A percentile compares a stretch with the other conserved stretches of the same genome.
Conservation (phyloP, 73 alveolate genomes). For the Blepharisma stoltei region DNA sequence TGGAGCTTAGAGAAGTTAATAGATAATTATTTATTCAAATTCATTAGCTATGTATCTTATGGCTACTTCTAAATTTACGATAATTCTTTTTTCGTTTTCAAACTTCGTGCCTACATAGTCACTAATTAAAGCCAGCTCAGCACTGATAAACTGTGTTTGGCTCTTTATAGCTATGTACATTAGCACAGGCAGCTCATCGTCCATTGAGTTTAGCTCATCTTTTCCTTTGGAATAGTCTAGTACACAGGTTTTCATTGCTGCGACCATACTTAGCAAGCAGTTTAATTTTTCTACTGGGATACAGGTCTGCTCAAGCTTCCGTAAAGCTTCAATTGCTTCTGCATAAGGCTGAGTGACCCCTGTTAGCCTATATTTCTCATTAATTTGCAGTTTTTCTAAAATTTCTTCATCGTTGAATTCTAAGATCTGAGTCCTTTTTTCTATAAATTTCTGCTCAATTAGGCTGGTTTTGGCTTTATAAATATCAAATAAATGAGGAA, state of each 20-base stretch:
- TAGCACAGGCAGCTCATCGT: neutral
- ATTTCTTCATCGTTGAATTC: neutral
- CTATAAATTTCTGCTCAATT: neutral
- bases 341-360: neutral
- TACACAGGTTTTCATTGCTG: constrained; percentile 19
- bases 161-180: neutral
- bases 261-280: constrained; percentile 7
- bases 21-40: neutral
- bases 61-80: neutral
- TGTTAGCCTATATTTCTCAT: neutral
- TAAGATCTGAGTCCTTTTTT: neutral
- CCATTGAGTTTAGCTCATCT: neutral
- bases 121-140: neutral
- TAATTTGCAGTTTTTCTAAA: neutral
- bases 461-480: neutral
- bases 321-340: constrained; percentile 13
- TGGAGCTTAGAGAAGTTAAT: too few species aligned
- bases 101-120: neutral
- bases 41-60: constrained; percentile 1
- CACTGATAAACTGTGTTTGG: neutral
- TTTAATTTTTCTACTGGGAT: constrained; percentile 26
- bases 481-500: neutral
- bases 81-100: neutral
- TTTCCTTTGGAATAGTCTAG: constrained; percentile 20
- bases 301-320: neutral